Conservation (phyloP, 2,329 filamentous ascomycete genomes). For the Beauveria medogensis region DNA sequence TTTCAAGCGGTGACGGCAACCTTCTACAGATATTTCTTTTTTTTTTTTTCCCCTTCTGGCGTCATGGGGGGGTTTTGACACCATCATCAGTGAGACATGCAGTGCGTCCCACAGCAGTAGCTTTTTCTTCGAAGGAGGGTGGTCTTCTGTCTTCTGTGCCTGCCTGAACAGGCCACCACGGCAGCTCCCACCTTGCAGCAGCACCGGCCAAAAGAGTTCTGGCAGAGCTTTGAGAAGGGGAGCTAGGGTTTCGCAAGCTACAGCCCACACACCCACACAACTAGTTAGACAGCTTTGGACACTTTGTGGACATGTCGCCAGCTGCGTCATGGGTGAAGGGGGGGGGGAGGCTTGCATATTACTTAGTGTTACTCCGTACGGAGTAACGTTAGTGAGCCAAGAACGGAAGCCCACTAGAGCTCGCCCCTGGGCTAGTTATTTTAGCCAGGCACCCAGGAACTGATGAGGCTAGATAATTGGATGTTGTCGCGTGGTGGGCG, state of each 20-base stretch:
- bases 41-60: background rate
- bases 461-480: background rate
- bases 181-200: background rate
- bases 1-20: background rate
- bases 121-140: background rate
- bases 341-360: background rate
- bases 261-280: background rate
- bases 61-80: background rate
- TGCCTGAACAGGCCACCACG: background rate
- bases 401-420: background rate
- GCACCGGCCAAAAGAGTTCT: background rate
- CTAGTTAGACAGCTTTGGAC: background rate
- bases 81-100: background rate
- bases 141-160: background rate
- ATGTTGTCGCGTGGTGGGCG: conserved; percentile 5
- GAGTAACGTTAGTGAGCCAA: background rate
- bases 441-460: conserved; percentile 5
- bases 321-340: background rate
- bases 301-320: background rate
- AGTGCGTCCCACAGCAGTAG: background rate
- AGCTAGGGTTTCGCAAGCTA: background rate
- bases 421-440: background rate
- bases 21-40: background rate
- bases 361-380: no score
- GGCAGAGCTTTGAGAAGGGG: background rate